Base-by-base conservation (phyloP, 169 alveolate genomes). In the Plasmodium inui region DNA sequence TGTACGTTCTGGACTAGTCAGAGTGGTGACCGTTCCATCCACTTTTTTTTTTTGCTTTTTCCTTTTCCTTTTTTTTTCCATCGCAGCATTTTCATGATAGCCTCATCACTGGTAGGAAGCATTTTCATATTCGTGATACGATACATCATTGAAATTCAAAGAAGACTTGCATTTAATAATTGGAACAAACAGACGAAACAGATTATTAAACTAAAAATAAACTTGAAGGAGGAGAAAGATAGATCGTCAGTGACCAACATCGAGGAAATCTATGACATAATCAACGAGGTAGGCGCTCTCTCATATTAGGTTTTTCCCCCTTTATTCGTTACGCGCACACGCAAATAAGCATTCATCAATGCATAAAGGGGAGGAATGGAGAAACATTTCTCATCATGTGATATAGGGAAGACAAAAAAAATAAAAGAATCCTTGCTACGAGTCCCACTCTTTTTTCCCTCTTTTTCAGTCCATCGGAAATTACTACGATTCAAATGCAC, bases 151-250 rank as follows among this genome's bases (percentile, higher is more conserved):
- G 95, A 91, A 82, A 74, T 81, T 71, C 95, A 91, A 73, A 91
- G 92, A 6, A 41, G 95, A 72, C 57, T 91, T 71, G 46, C 95
- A 44, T 91, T 91, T 82, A 88, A 91, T n/a, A 91, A 71, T 81
- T 91, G 86, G 91, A 91, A 91, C 57, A 91, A 71, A 39, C 95
- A 91, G 55, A 81, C 72, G 46, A 91, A 91, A n/a, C 95, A 91
- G 39, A 91, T 91, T 81, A 70, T 81, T 9, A 57, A 44, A 55
- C 53, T 91, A 53, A 91, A 91, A 53, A 81, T 44, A 39, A 80
- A 81, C 41, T 55, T 91, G 61, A 91, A 34, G 30, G 90, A 91
- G 73, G 84, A 89, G 46, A 91, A 91, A 37, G 85, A 91, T 41
- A 67, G 46, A 50, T 53, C 57, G 34, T 70, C 95, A 17, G 57